These are phyloP conservation scores for Fraxinus angustifolia DNA, from an alignment of 305 asterid species.

Conservation along the genomic window DNA sequence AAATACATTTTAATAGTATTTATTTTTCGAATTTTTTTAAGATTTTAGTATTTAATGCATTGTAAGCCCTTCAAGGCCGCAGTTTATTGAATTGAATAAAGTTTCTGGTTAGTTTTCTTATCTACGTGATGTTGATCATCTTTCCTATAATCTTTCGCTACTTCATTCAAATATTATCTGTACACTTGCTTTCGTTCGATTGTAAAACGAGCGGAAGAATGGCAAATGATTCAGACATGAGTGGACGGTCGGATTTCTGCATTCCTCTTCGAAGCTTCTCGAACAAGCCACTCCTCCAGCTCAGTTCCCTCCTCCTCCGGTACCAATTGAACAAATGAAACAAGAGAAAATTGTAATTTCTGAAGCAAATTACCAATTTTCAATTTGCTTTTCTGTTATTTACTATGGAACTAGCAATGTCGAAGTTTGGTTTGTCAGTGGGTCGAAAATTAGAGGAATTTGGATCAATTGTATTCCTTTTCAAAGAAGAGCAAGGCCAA, in stretches of 20 bases:
- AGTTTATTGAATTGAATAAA: no score
- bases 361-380: background rate
- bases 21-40: no score
- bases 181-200: background rate
- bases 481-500: constrained; percentile 43
- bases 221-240: constrained; percentile 80
- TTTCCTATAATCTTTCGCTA: no score
- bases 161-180: background rate
- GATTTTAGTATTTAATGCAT: no score
- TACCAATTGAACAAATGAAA: constrained; percentile 13
- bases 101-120: no score
- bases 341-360: background rate
- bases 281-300: constrained; percentile 98
- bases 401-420: background rate
- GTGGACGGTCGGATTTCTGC: constrained; percentile 85
- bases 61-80: no score
- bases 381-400: background rate
- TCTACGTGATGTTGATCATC: no score
- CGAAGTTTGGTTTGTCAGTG: background rate
- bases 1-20: no score
- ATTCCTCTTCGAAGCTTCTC: constrained; percentile 88
- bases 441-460: constrained; percentile 34
- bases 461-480: constrained; percentile 46
- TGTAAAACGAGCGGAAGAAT: constrained; percentile 27
- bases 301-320: constrained; percentile 97